Conservation (phyloP, 371 early-diverging fungal species). For the Fennellomyces sp. region DNA sequence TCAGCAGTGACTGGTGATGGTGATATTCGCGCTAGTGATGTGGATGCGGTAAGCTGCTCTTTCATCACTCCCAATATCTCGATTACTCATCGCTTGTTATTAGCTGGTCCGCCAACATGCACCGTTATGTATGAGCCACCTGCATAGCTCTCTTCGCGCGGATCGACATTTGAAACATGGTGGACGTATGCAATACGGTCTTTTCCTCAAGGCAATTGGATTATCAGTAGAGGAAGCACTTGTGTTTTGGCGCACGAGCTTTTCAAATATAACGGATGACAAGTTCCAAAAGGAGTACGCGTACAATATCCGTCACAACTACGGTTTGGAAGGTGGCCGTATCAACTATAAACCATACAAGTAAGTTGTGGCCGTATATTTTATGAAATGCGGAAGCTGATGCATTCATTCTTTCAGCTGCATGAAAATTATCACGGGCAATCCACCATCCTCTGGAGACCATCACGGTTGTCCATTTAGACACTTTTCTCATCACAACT, state of each 20-base stretch:
- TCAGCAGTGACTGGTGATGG: slow-evolving; percentile 46
- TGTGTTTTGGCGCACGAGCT: slow-evolving; percentile 85
- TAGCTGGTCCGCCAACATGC: slow-evolving; percentile 71
- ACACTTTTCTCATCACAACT: slow-evolving; percentile 68
- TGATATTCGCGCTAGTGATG: slow-evolving; percentile 61
- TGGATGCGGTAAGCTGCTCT: slow-evolving; percentile 56
- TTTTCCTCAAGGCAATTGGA: slow-evolving; percentile 92
- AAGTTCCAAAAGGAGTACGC: slow-evolving; percentile 92
- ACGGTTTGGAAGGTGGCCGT: slow-evolving; percentile 97
- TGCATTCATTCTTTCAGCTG: slow-evolving; percentile 58
- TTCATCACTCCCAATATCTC: neutral
- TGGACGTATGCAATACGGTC: slow-evolving; percentile 91
- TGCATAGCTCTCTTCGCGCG: slow-evolving; percentile 70
- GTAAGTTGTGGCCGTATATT: slow-evolving; percentile 27
- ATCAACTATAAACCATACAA: slow-evolving; percentile 90
- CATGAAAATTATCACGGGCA: slow-evolving; percentile 82
- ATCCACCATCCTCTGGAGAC: slow-evolving; percentile 82
- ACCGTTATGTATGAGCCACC: slow-evolving; percentile 91
- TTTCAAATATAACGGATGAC: slow-evolving; percentile 81
- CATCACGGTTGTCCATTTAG: slow-evolving; percentile 97
- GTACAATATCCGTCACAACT: slow-evolving; percentile 97
- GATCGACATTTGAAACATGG: slow-evolving; percentile 87
- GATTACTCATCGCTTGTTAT: neutral
- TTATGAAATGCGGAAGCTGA: neutral
- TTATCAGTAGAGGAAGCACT: slow-evolving; percentile 91